Base-by-base conservation (phyloP, 2,329 filamentous ascomycete genomes). In the Arthroderma sp. region DNA sequence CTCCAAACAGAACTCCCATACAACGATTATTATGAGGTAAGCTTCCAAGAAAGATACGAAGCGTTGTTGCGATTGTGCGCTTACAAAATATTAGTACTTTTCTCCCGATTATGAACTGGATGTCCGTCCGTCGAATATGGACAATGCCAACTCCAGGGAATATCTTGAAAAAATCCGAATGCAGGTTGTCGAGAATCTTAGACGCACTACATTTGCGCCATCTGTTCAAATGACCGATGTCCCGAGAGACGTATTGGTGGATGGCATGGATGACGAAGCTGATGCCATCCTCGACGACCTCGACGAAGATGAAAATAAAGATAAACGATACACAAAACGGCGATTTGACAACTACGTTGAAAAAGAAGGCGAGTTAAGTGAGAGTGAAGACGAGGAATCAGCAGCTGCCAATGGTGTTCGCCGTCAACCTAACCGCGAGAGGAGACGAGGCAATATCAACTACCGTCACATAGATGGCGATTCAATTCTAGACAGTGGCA, bases 361-460 rank as follows among this genome's bases (percentile, higher is more conserved):
- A 56, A 82, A 87, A 58, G 82, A 88, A 6, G 87, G 87, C 64
- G 91, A 96, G 67, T 82, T 91, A 44, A 87, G 90, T 59, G 87
- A 93, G 44, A 94, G 88, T 62, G 90, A 95, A 60, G 89, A 95
- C 59, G 91, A 97, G 65, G 89, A 95, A 9, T 82, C 89, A 71
- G 70, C 69, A 54, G 71, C 71, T 15, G 79, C 80, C 38, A 88
- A 93, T 63, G 91, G 90, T 15, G 79, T 90, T 41, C 84, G 81
- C 55, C 71, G 72, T 51, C 80, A 83, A 63, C 75, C 76, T 0
- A 73, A 74, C 38, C 66, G 65, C 17, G 67, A 72, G 54, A 76
- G 76, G 62, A 70, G 78, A 60, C 74, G 80, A 53, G 81, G 84
- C 59, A 82, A 85, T 57, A 80, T 79, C 70, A 82, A 84, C 63